Conservation (phyloP, 139 green algal species). For the Desmodesmus armatus region DNA sequence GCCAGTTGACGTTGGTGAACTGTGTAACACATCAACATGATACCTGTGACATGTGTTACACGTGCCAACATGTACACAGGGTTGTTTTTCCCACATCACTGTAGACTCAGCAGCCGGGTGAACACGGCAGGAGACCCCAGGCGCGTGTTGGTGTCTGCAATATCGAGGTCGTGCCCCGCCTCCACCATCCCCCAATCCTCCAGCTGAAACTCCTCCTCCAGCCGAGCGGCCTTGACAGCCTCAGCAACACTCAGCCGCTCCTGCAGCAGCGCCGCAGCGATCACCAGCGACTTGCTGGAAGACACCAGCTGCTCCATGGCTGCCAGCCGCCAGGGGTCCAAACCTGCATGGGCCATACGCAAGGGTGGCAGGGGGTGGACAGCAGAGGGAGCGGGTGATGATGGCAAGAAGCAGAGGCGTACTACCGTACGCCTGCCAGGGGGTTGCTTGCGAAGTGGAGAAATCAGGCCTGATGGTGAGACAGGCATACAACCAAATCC, state of each 20-base stretch:
- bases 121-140: slow-evolving; percentile 84
- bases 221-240: slow-evolving; percentile 68
- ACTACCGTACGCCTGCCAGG: no score
- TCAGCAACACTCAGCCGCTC: slow-evolving; percentile 67
- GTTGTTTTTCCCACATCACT: no score
- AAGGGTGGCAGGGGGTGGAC: neutral
- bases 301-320: slow-evolving; percentile 77
- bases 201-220: slow-evolving; percentile 90
- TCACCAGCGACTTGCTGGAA: slow-evolving; percentile 85
- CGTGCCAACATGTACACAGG: no score
- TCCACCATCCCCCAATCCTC: slow-evolving; percentile 96
- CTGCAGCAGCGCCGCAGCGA: slow-evolving; percentile 81
- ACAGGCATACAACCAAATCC: no score
- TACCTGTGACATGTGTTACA: no score
- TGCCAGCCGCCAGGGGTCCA: slow-evolving; percentile 85
- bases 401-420: neutral
- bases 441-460: no score
- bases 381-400: neutral
- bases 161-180: slow-evolving; percentile 96
- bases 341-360: no score
- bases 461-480: no score
- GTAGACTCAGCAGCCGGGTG: slow-evolving; percentile 77
- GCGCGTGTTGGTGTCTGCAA: slow-evolving; percentile 79
- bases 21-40: no score
- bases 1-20: no score